These are phyloP conservation scores for Daldinia eschscholtzii DNA, from an alignment of 2,329 filamentous ascomycete genomes.

Conservation along the genomic window DNA sequence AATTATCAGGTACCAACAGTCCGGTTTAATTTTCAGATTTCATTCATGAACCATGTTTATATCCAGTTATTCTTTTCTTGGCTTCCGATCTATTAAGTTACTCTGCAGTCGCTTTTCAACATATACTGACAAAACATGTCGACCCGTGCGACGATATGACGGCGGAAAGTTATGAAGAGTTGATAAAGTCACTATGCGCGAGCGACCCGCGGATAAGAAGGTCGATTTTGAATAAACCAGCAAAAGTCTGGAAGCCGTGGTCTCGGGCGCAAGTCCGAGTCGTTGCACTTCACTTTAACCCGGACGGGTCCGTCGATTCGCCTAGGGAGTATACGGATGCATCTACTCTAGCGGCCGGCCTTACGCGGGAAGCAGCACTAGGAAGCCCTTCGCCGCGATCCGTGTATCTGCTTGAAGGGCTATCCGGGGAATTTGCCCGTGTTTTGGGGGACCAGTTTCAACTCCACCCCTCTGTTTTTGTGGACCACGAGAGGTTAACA, in stretches of 20 bases:
- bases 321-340: not conserved
- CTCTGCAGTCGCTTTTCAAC: not conserved
- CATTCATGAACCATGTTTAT: not conserved
- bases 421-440: not conserved
- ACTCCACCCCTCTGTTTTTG: constrained; percentile 4
- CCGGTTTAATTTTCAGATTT: not conserved
- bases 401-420: constrained; percentile 7
- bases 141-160: not conserved
- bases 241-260: constrained; percentile 6
- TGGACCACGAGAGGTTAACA: constrained; percentile 7
- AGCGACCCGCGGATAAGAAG: constrained; percentile 10
- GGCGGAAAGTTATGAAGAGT: not conserved
- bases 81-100: no score
- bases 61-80: not conserved
- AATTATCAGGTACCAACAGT: not conserved
- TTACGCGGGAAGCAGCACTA: not conserved
- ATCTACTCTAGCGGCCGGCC: not conserved
- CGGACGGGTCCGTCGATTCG: not conserved
- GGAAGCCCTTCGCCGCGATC: not conserved
- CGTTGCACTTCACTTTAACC: not conserved
- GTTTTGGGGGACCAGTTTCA: constrained; percentile 6
- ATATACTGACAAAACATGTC: not conserved
- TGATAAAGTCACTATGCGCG: not conserved
- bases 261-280: constrained; percentile 4
- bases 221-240: constrained; percentile 6